Evolutionary conservation across 73 alveolate genomes (phyloP).

Genomic region (Paramecium sonneborni): DNA sequence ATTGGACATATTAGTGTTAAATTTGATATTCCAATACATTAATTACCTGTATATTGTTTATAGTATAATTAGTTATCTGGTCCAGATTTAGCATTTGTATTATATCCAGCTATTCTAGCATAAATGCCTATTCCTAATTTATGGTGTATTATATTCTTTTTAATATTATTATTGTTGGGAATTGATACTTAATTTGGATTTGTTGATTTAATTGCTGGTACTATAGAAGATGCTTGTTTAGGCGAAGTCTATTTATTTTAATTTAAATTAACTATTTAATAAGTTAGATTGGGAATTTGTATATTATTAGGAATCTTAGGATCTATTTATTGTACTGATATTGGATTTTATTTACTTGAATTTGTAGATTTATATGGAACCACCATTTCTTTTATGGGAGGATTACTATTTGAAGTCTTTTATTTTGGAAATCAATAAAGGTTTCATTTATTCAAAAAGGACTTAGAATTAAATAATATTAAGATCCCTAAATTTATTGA

Average conservation of each 20-base stretch:
- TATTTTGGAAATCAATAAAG: constrained; percentile 2
- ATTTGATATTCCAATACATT: constrained; percentile 46
- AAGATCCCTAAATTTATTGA: not conserved
- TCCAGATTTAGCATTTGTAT: constrained; percentile 74
- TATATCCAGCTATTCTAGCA: constrained; percentile 72
- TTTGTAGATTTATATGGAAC: constrained; percentile 64
- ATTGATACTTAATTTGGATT: constrained; percentile 64
- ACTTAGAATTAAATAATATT: not conserved
- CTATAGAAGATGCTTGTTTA: constrained; percentile 56
- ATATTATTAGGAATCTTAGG: not conserved
- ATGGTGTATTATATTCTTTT: constrained; percentile 69
- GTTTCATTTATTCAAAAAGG: not conserved
- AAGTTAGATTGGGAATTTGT: constrained; percentile 50
- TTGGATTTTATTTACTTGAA: constrained; percentile 48
- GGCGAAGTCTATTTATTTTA: constrained; percentile 16
- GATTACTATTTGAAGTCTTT: not conserved
- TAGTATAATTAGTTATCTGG: constrained; percentile 47
- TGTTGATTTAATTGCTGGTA: constrained; percentile 59
- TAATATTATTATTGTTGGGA: constrained; percentile 56
- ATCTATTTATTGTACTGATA: constrained; percentile 54
- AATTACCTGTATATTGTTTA: constrained; percentile 39
- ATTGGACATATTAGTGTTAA: constrained; percentile 63
- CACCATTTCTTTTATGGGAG: not conserved
- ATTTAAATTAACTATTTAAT: constrained; percentile 25
- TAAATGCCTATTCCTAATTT: constrained; percentile 66